Evolutionary conservation across 495 filamentous ascomycete species (phyloP).

Genomic region (Aspergillus sparsus): DNA sequence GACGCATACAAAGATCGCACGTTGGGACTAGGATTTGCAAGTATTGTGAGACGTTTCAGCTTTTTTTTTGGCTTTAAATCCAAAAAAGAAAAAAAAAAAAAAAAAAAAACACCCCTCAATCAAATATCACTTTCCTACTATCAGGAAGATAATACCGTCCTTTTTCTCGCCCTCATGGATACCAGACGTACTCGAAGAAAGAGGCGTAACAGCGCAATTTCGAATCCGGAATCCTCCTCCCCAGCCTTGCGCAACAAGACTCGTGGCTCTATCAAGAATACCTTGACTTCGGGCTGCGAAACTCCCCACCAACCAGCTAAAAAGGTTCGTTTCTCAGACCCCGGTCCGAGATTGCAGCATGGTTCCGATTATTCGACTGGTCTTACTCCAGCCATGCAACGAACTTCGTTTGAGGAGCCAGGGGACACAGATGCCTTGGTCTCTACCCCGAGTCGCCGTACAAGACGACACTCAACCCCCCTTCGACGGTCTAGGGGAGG

Average conservation of each 20-base stretch:
- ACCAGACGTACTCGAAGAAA: constrained; percentile 36
- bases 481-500: constrained; percentile 26
- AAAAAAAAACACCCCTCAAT: no score
- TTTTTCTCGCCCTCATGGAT: constrained; percentile 26
- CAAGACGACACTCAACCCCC: constrained; percentile 40
- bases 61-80: neutral
- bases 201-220: constrained; percentile 32
- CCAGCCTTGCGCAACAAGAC: constrained; percentile 22
- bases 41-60: constrained; percentile 8
- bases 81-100: neutral
- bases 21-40: constrained; percentile 7
- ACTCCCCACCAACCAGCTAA: constrained; percentile 53
- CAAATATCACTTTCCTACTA: neutral
- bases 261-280: constrained; percentile 2
- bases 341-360: constrained; percentile 51
- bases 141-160: constrained; percentile 6
- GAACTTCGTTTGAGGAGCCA: constrained; percentile 50
- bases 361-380: constrained; percentile 53
- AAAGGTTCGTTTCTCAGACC: constrained; percentile 72
- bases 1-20: neutral
- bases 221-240: constrained; percentile 20
- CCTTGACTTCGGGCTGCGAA: constrained; percentile 5
- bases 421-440: constrained; percentile 18
- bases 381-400: constrained; percentile 65
- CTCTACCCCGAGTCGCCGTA: constrained; percentile 46